Evolutionary conservation across 257 asterid species (phyloP), one percentile per base, ranked within the genome.

Genomic region (Thymus quinquecostatus): DNA sequence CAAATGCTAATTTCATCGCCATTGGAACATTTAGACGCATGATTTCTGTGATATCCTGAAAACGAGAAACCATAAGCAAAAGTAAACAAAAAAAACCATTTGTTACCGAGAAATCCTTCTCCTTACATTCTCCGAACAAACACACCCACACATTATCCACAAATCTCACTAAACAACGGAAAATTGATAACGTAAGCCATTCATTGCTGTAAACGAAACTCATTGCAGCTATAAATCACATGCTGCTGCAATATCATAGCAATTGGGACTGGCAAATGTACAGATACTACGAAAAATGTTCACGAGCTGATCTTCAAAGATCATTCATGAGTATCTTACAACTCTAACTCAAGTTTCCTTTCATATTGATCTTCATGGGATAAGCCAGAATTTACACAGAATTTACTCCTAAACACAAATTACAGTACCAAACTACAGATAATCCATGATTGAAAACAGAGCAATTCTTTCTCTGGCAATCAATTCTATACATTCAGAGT

Each of bases 1-100:
- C 93, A 56, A 95, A 80, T 60, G 96, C 97, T 66, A 86, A 77
- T 77, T 89, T 95, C 97, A 95, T 86, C 48, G 98, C 96, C 90
- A 82, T 84, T 44, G 99, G 99, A 74, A 89, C 98, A 83, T 95
- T 90, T 48, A 95, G 89, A 38, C 92, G 97, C 82, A 95, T 83
- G 86, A 92, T 77, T 83, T 94, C 99, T n/a, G 97, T 74, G 60
- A 94, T 87, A 75, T 79, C 83, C 98, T 94, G 82, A 63, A 45
- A 77, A 66, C 56, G 75, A 50, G 78, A 44, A 51, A 74, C 32
- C 60, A 53, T 51, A 62, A 61, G 73, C 50, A 13, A 49, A 73
- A 49, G 28, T 29, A 29, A 60, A 60, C 54, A 41, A 8, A 61
- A 61, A 29, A 5, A 56, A 34, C 8, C n/a, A 30, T 61, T 62